phyloP scores from a whole-genome alignment of 2,329 filamentous ascomycete genomes.

The Fusarium concolor region DNA sequence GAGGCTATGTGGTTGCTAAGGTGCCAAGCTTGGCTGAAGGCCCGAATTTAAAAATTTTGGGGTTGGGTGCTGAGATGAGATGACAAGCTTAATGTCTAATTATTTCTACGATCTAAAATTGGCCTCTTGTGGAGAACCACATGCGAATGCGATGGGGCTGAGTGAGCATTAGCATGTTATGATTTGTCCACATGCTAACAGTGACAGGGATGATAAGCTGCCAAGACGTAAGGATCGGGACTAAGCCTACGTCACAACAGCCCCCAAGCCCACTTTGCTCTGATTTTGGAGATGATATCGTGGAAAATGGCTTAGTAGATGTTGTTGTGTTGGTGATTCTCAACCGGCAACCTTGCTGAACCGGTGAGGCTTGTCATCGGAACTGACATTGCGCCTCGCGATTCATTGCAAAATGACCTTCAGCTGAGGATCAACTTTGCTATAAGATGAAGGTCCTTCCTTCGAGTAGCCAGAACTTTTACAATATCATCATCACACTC shows the following conservation, averaged over 20 bases:
- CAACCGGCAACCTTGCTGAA: not conserved
- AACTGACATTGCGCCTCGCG: not conserved
- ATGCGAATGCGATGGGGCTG: too few species aligned
- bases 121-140: too few species aligned
- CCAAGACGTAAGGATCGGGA: not conserved
- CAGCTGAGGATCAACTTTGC: not conserved
- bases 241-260: not conserved
- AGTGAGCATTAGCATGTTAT: rapidly evolving
- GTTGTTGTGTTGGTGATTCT: not conserved
- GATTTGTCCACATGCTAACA: not conserved
- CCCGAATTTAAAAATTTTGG: not conserved
- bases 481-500: not conserved
- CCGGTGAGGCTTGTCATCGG: not conserved
- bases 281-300: not conserved
- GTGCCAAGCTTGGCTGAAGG: not conserved
- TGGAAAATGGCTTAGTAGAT: not conserved
- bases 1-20: not conserved
- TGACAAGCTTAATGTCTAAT: too few species aligned
- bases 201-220: not conserved
- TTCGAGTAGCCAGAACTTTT: too few species aligned
- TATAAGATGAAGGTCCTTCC: not conserved
- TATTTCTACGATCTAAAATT: not conserved
- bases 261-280: not conserved
- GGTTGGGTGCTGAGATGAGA: not conserved
- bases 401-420: not conserved